phyloP scores from a whole-genome alignment of 2,329 filamentous ascomycete species.

The Xylaria sp. region DNA sequence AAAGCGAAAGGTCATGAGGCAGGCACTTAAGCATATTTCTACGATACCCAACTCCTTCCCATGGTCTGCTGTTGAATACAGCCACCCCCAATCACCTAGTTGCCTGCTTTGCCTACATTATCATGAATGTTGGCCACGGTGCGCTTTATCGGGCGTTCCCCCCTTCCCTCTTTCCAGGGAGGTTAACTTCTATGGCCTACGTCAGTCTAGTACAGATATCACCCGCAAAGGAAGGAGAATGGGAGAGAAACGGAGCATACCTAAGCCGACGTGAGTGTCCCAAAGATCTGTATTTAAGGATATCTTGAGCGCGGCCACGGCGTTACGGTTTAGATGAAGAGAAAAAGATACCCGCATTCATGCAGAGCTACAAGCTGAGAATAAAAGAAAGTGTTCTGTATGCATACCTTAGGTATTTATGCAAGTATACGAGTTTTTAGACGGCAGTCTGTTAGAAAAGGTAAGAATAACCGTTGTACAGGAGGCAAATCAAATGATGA shows the following conservation, averaged over 20 bases:
- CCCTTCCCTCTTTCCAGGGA: background rate
- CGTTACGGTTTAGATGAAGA: background rate
- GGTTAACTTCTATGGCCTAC: background rate
- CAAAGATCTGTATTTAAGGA: background rate
- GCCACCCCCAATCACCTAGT: background rate
- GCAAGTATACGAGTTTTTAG: background rate
- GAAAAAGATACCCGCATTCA: background rate
- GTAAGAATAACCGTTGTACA: background rate
- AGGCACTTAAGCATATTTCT: background rate
- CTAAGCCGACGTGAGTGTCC: slow-evolving; percentile 28
- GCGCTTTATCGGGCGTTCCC: no score
- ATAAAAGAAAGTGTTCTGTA: background rate
- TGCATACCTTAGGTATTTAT: background rate
- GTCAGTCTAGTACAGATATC: background rate
- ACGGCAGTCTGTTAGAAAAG: background rate
- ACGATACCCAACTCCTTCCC: slow-evolving; percentile 21
- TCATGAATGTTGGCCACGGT: background rate
- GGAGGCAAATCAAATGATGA: background rate
- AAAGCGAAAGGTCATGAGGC: background rate
- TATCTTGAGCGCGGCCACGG: background rate
- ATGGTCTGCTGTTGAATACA: background rate
- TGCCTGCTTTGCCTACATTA: background rate
- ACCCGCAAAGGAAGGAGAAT: background rate
- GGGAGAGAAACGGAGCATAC: slow-evolving; percentile 19
- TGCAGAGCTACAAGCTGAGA: background rate